phyloP scores from a whole-genome alignment of 768 basidiomycete species.

The Russula brevipes region DNA sequence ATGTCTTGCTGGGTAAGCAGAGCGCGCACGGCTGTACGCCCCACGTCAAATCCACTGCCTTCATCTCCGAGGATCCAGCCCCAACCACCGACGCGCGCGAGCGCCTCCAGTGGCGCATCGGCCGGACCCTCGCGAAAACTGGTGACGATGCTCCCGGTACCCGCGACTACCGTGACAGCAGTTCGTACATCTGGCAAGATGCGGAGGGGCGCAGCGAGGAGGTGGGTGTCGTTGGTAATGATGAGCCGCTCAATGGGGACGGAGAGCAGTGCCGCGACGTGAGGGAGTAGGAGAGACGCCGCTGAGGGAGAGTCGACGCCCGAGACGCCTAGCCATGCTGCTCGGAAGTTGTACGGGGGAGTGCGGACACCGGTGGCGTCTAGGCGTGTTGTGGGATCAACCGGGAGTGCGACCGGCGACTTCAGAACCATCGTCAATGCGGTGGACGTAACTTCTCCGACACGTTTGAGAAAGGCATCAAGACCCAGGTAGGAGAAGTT shows the following conservation, averaged over 20 bases:
- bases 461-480: constrained; percentile 50
- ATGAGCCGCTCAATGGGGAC: constrained; percentile 51
- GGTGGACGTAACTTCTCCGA: constrained; percentile 46
- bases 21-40: constrained; percentile 67
- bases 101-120: constrained; percentile 6
- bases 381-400: neutral
- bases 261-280: constrained; percentile 52
- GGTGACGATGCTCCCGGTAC: constrained; percentile 76
- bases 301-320: constrained; percentile 73
- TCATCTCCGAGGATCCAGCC: constrained; percentile 36
- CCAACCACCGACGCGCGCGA: constrained; percentile 17
- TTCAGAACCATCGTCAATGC: constrained; percentile 39
- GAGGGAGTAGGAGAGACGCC: constrained; percentile 48
- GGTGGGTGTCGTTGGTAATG: constrained; percentile 78
- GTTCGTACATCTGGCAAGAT: constrained; percentile 52
- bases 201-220: constrained; percentile 75
- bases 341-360: constrained; percentile 44
- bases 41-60: constrained; percentile 77
- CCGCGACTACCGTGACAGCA: constrained; percentile 71
- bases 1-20: constrained; percentile 54
- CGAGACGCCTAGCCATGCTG: constrained; percentile 80
- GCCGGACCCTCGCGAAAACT: constrained; percentile 45
- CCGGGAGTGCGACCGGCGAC: constrained; percentile 9
- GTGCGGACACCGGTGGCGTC: constrained; percentile 1
- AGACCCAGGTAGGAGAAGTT: constrained; percentile 78